Evolutionary conservation across 305 asterid species (phyloP), one percentile per base, ranked within the genome.

Genomic region (Fraxinus greggii): DNA sequence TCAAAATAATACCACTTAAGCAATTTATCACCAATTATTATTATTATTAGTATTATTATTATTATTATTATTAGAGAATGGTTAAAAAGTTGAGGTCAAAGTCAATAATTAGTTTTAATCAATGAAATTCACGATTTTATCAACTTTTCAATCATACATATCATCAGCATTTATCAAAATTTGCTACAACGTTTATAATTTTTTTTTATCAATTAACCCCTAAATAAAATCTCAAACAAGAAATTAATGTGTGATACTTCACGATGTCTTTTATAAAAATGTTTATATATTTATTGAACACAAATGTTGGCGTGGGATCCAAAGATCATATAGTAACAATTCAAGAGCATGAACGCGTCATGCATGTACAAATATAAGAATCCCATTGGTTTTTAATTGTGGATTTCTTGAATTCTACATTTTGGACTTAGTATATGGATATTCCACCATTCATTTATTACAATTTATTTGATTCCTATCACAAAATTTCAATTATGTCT

Each of bases 271-370:
- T 4, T 59, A 21, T 23, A 59, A 59, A 59, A 59, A 4, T 12
- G 5, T 19, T 21, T 59, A 59, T 19, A 19, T 21, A 59, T 51
- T 4, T 51, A 42, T 36, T 36, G 70, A 59, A 59, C 70, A 19
- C 28, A 75, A 48, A 63, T 59, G 5, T 67, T 19, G 78, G 82
- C 78, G 80, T 54, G 70, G 29, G 19, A 38, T 79, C 17, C 84
- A 67, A 84, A 67, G 83, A 67, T 23, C 56, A 3, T 13, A 45
- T 12, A 13, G 56, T 3, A 45, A 45, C 17, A 15, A 17, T 48
- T 48, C 21, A 17, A 48, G 0, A 17, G 61, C 61, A 48, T 48
- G 59, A 13, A 45, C 13, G 19, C 19, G 4, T 12, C n/a, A 3
- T 48, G 6, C 59, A 48, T 17, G 61, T 21, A 61, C 67, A 67